Evolutionary conservation across 176 grass and related monocot genomes (phyloP).

Genomic region (Oryza glaberrima): DNA sequence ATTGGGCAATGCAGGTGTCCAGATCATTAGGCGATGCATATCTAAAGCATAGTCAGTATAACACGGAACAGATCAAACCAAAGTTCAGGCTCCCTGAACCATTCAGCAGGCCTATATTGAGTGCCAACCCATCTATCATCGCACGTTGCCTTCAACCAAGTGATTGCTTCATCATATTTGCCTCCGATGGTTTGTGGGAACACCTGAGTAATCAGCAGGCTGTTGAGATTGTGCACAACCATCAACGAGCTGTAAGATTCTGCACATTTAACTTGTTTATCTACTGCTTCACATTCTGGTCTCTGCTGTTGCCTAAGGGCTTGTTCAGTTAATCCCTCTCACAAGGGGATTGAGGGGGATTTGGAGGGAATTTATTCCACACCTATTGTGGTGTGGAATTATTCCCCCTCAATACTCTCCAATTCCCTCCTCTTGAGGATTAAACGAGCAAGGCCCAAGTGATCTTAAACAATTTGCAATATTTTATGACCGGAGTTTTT

Average conservation of each 20-base stretch:
- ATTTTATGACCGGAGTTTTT: background rate
- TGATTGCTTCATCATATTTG: slow-evolving; percentile 88
- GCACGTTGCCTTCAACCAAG: slow-evolving; percentile 66
- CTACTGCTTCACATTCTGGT: background rate
- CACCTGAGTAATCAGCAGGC: slow-evolving; percentile 87
- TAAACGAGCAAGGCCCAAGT: background rate
- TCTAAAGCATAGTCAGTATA: slow-evolving; percentile 67
- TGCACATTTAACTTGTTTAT: background rate
- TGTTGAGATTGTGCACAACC: slow-evolving; percentile 80
- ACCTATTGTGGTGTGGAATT: no score
- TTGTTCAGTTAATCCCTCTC: no score
- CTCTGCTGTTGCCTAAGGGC: background rate
- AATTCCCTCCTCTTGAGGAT: no score
- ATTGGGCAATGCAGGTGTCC: slow-evolving; percentile 63
- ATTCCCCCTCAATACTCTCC: no score
- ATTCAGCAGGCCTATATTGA: slow-evolving; percentile 71
- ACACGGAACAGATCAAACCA: slow-evolving; percentile 76
- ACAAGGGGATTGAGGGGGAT: no score
- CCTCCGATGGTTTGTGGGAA: slow-evolving; percentile 95
- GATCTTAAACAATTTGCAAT: background rate
- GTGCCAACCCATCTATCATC: slow-evolving; percentile 67
- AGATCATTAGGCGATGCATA: slow-evolving; percentile 90
- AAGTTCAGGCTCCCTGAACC: slow-evolving; percentile 88
- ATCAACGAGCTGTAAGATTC: slow-evolving; percentile 79
- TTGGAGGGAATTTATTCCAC: no score